Percentiles rank a stretch among this genome's conserved stretches.
phyloP scores from a whole-genome alignment of 2,329 filamentous ascomycete genomes.

The Diplocarpon mali region DNA sequence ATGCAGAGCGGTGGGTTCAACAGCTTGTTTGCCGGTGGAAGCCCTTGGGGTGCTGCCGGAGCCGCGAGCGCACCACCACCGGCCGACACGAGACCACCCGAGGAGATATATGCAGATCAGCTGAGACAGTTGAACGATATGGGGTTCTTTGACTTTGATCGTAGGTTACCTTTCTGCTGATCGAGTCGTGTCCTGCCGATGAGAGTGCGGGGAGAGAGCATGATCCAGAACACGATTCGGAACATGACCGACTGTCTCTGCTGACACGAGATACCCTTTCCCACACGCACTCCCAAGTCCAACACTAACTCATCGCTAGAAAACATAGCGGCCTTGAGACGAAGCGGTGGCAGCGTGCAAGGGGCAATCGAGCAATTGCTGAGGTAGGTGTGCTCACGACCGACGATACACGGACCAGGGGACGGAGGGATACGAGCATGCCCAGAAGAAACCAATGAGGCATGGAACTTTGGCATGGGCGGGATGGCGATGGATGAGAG shows the following conservation, averaged over 20 bases:
- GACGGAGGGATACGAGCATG: no score
- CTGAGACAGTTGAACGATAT: slow-evolving; percentile 93
- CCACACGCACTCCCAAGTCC: no score
- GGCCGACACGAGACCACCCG: slow-evolving; percentile 75
- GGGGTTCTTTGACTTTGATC: slow-evolving; percentile 96
- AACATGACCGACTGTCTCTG: no score
- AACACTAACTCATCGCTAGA: slow-evolving; percentile 25
- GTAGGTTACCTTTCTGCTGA: slow-evolving; percentile 40
- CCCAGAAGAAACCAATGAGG: no score
- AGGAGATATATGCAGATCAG: slow-evolving; percentile 87
- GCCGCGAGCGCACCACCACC: slow-evolving; percentile 41
- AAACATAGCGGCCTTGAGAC: slow-evolving; percentile 78
- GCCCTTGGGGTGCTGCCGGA: slow-evolving; percentile 26
- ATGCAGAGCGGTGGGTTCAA: slow-evolving; percentile 19
- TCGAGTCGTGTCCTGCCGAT: no score
- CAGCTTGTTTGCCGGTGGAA: slow-evolving; percentile 20
- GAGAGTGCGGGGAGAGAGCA: no score
- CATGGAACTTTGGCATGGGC: no score
- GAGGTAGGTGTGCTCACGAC: neutral
- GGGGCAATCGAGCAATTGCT: slow-evolving; percentile 74
- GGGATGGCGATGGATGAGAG: no score
- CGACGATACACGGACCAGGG: neutral
- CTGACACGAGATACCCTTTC: no score
- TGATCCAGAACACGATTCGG: no score
- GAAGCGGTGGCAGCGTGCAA: slow-evolving; percentile 88